A percentile compares a stretch with the other conserved stretches of the same genome.
Evolutionary conservation across 1,284 basidiomycete species (phyloP).

Genomic region (Trametes polyzona): DNA sequence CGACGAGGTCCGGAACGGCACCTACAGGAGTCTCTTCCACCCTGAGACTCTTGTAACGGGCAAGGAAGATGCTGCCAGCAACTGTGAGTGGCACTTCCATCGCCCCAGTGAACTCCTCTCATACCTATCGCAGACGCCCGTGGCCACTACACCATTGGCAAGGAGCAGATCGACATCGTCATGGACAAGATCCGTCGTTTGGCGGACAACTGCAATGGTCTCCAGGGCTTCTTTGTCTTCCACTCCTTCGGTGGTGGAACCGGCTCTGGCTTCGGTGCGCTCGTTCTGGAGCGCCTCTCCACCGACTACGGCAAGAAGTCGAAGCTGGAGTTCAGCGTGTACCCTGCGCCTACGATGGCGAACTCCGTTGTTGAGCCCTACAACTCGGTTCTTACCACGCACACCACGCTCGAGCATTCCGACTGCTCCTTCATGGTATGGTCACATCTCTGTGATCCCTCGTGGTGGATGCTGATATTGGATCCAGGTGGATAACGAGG

Average conservation of each 20-base stretch:
- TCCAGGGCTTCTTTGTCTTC: slow-evolving; percentile 99
- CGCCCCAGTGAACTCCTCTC: neutral
- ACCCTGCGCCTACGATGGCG: slow-evolving; percentile 93
- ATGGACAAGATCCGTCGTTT: slow-evolving; percentile 97
- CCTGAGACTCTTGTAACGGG: slow-evolving; percentile 98
- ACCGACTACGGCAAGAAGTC: slow-evolving; percentile 99
- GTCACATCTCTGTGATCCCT: neutral
- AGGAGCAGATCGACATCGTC: slow-evolving; percentile 90
- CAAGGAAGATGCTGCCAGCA: slow-evolving; percentile 99
- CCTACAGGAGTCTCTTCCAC: slow-evolving; percentile 97
- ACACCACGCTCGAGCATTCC: slow-evolving; percentile 98
- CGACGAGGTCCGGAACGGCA: slow-evolving; percentile 95
- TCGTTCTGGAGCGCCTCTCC: slow-evolving; percentile 95
- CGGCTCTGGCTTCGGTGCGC: slow-evolving; percentile 98
- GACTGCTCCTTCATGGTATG: slow-evolving; percentile 98
- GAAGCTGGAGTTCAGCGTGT: slow-evolving; percentile 98
- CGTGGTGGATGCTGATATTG: neutral
- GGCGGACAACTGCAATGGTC: slow-evolving; percentile 96
- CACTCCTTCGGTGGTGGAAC: slow-evolving; percentile 99
- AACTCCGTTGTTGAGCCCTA: slow-evolving; percentile 99
- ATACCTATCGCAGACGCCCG: slow-evolving; percentile 73
- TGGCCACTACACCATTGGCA: slow-evolving; percentile 98
- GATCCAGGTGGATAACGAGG: slow-evolving; percentile 81
- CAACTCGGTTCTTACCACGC: slow-evolving; percentile 98
- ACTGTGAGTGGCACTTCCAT: slow-evolving; percentile 65